These are phyloP conservation scores for Nicotiana knightiana DNA, from an alignment of 257 asterid species.

Conservation along the genomic window DNA sequence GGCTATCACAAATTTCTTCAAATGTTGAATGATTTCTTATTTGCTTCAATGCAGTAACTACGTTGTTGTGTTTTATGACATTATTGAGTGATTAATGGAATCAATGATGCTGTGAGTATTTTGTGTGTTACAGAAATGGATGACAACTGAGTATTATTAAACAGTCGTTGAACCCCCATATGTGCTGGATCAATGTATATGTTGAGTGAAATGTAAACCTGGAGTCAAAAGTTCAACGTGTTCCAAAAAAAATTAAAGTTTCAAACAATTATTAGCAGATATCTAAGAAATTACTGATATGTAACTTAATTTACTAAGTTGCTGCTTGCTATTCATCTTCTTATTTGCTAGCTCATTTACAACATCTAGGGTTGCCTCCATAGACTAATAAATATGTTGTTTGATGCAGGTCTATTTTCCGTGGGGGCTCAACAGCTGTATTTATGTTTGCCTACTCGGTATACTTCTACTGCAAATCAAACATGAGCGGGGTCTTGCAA, in stretches of 20 bases:
- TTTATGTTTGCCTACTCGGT: slow-evolving; percentile 59
- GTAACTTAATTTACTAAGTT: neutral
- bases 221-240: neutral
- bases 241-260: neutral
- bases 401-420: slow-evolving; percentile 59
- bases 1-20: neutral
- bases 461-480: slow-evolving; percentile 56
- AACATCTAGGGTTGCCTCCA: neutral
- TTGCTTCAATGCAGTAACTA: neutral
- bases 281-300: neutral
- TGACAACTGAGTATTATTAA: neutral
- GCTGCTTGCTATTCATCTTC: neutral
- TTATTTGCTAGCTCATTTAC: neutral
- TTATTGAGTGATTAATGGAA: neutral
- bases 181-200: neutral
- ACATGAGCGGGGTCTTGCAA: slow-evolving; percentile 65
- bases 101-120: neutral
- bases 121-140: neutral
- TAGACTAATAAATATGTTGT: neutral
- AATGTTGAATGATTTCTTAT: neutral
- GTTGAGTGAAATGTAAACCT: neutral
- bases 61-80: neutral
- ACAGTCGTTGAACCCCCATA: neutral
- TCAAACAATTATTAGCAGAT: neutral
- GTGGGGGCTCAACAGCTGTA: slow-evolving; percentile 76